Evolutionary conservation across 495 filamentous ascomycete species (phyloP), one percentile per base, ranked within the genome.

Genomic region (Trichoderma virens): DNA sequence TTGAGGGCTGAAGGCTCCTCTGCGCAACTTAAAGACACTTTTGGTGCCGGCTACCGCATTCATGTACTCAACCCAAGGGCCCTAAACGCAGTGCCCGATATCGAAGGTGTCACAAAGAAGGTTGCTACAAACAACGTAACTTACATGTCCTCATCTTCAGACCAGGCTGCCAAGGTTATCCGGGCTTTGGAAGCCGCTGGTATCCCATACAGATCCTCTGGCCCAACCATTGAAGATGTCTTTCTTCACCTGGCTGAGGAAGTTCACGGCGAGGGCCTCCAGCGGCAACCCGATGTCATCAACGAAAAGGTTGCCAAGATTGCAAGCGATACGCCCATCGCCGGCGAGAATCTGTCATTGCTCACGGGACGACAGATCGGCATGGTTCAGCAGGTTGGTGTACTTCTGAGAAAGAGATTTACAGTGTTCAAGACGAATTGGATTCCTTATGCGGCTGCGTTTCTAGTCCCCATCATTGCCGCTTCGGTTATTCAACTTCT

Each of bases 151-250:
- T 71, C 79, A 39, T 77, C 82, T 18, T 89, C 86, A 2, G 73
- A 74, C 28, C 74, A 82, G 47, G 83, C 87, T 25, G 83, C 84
- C 1, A 67, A 75, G 1, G 80, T 91, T 18, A 81, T 92, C 47
- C 76, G 78, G 38, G 68, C 71, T 16, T 74, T 92, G 2, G 88
- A 92, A 68, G 65, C 71, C 3, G 74, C 78, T 3, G 81, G 80
- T 0, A 75, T 87, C 31, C 84, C 89, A 18, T 90, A 90, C 72
- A 83, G 86, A 41, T 82, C 90, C 45, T 83, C 81, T 35, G 88
- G 89, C 0, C 90, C 90, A 2, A 90, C 87, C 0, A 90, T 93
- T 62, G 88, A 90, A 67, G 87, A 90, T 67, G 87, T 91, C 1
- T 93, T 93, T 73, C 75, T 92, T 34, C 86, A 86, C 56, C 79